These are phyloP conservation scores for Trebouxia sp. DNA, from an alignment of 139 green algal species.

Conservation along the genomic window DNA sequence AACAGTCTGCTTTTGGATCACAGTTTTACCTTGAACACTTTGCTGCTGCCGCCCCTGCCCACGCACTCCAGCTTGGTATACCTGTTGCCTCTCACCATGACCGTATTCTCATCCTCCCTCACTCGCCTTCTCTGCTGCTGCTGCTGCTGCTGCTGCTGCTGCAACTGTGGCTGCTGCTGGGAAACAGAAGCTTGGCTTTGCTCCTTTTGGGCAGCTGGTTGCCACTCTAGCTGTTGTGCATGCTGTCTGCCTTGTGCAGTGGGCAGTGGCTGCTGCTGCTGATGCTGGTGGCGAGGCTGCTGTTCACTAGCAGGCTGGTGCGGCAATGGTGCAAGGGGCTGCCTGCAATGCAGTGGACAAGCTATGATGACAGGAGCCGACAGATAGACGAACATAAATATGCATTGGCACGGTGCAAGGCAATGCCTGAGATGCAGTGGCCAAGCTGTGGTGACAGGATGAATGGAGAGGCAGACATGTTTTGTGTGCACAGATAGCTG, in stretches of 20 bases:
- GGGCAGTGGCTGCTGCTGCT: conserved; percentile 11
- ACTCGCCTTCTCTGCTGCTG: conserved; percentile 42
- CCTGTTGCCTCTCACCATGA: conserved; percentile 75
- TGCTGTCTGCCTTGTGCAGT: not conserved
- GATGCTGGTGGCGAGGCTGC: not conserved
- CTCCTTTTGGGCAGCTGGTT: not conserved
- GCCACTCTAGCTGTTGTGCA: not conserved
- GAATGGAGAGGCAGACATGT: too few relatives aligned
- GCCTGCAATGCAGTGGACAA: not conserved
- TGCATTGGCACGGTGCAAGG: too few relatives aligned
- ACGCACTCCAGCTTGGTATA: conserved; percentile 96
- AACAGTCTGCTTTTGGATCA: too few relatives aligned
- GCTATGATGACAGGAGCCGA: too few relatives aligned
- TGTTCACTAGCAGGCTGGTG: too few relatives aligned
- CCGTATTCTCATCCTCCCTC: conserved; percentile 77
- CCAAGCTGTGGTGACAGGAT: too few relatives aligned
- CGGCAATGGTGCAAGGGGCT: not conserved
- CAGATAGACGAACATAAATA: too few relatives aligned
- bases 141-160: conserved; percentile 41
- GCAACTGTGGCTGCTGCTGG: conserved; percentile 34
- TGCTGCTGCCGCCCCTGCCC: conserved; percentile 89
- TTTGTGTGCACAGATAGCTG: too few relatives aligned
- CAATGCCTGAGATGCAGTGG: too few relatives aligned
- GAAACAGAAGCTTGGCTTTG: not conserved
- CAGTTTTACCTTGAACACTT: conserved; percentile 84